These are phyloP conservation scores for Trichoderma atrobrunneum DNA, from an alignment of 2,329 filamentous ascomycete genomes.

Conservation along the genomic window DNA sequence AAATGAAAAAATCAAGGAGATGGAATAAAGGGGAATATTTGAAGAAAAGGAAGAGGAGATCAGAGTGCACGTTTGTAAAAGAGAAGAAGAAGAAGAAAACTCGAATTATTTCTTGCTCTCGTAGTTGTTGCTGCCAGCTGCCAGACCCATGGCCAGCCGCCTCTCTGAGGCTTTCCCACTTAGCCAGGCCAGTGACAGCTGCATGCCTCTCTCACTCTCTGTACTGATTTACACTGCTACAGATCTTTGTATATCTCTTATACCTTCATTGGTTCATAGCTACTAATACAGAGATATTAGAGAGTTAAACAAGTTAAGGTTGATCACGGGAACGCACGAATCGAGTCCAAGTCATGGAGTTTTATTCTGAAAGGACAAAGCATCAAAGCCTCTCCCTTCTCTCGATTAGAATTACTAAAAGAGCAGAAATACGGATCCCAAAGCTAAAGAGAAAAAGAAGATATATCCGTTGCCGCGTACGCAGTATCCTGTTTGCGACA, in stretches of 20 bases:
- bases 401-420: constrained; percentile 7
- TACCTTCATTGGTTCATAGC: no score
- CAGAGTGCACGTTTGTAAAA: neutral
- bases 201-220: neutral
- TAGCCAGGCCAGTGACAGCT: neutral
- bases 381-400: neutral
- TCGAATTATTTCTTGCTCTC: neutral
- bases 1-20: neutral
- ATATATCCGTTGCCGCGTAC: neutral
- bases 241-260: neutral
- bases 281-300: neutral
- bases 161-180: neutral
- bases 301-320: neutral
- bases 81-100: no score
- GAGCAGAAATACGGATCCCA: constrained; percentile 2
- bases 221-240: neutral
- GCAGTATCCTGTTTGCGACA: constrained; percentile 16
- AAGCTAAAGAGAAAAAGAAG: neutral
- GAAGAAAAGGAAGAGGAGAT: neutral
- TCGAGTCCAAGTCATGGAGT: neutral
- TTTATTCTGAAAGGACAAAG: neutral
- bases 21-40: neutral
- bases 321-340: neutral
- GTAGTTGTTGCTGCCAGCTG: neutral
- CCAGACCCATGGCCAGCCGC: neutral